Evolutionary conservation across 257 asterid genomes (phyloP).

Genomic region (Plantago ovata): DNA sequence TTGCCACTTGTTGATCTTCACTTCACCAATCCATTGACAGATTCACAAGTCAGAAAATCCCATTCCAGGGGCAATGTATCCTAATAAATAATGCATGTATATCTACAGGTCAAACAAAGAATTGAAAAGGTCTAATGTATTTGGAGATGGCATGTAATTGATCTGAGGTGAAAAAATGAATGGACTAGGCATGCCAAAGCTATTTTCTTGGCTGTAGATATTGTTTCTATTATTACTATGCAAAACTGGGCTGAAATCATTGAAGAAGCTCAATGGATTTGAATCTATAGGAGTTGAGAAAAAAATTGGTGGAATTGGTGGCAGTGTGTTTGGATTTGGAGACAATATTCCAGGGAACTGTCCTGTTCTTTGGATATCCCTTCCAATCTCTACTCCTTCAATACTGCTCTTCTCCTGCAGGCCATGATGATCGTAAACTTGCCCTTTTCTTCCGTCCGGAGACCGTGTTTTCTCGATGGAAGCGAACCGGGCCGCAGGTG

Average conservation of each 20-base stretch:
- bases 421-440: not conserved
- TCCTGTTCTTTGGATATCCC: constrained; percentile 30
- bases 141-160: constrained; percentile 38
- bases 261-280: constrained; percentile 34
- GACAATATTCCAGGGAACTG: constrained; percentile 49
- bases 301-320: constrained; percentile 42
- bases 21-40: constrained; percentile 17
- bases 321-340: constrained; percentile 54
- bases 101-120: constrained; percentile 31
- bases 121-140: constrained; percentile 42
- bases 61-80: not conserved
- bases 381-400: constrained; percentile 31
- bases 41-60: not conserved
- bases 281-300: constrained; percentile 38
- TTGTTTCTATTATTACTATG: constrained; percentile 37
- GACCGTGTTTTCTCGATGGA: constrained; percentile 56
- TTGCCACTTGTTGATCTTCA: constrained; percentile 10
- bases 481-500: constrained; percentile 89
- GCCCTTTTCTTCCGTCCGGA: constrained; percentile 32
- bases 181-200: constrained; percentile 41
- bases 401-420: not conserved
- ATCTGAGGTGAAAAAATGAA: constrained; percentile 46
- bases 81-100: too few relatives aligned
- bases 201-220: constrained; percentile 24
- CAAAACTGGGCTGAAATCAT: constrained; percentile 45